Evolutionary conservation across 2,329 filamentous ascomycete species (phyloP).

Genomic region (Monilinia polystroma): DNA sequence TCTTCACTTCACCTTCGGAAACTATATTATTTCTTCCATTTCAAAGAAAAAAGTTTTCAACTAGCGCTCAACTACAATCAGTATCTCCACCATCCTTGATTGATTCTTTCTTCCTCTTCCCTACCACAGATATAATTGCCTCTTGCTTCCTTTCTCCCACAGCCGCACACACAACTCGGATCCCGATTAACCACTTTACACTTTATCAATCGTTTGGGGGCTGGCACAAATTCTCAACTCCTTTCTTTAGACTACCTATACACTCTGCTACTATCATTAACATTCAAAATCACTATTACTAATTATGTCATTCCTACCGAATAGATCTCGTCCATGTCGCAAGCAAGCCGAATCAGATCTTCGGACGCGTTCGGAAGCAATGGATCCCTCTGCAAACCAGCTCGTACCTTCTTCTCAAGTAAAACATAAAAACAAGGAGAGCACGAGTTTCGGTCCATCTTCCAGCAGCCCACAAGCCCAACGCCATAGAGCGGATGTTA

Average conservation of each 20-base stretch:
- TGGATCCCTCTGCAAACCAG: conserved; percentile 12
- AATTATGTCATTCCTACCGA: conserved; percentile 16
- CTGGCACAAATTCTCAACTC: neutral
- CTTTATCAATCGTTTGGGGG: neutral
- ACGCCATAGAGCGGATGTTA: neutral
- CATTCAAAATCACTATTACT: conserved; percentile 9
- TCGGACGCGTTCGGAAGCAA: conserved; percentile 4
- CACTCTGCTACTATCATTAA: conserved; percentile 5
- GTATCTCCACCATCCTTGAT: conserved; percentile 4
- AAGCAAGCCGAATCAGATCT: conserved; percentile 15
- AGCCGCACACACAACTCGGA: neutral
- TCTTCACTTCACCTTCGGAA: conserved; percentile 14
- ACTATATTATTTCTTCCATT: conserved; percentile 1
- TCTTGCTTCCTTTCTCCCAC: neutral
- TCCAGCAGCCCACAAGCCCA: neutral
- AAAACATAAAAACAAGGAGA: neutral
- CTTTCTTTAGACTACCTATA: conserved; percentile 1
- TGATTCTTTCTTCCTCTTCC: neutral
- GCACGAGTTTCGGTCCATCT: neutral
- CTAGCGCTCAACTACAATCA: neutral
- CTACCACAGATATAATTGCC: neutral
- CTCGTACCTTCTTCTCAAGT: neutral
- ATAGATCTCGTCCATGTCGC: conserved; percentile 2
- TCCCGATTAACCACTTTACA: neutral
- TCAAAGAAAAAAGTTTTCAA: conserved; percentile 10